Evolutionary conservation across 208 protist genomes (phyloP).

Genomic region (Crithidia brevicula): DNA sequence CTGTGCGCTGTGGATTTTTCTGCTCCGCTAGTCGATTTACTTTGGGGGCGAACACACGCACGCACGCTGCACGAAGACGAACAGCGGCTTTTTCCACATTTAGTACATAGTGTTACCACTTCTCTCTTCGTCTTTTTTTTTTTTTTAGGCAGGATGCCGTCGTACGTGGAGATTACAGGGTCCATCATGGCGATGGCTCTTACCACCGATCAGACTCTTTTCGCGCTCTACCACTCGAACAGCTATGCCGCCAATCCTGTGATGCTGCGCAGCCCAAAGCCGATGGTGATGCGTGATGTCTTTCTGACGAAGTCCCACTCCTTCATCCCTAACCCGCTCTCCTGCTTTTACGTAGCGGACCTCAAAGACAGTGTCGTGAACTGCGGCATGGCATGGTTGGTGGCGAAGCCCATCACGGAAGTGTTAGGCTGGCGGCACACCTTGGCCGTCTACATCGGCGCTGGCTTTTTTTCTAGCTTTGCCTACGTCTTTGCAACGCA

Average conservation of each 20-base stretch:
- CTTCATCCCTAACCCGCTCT: constrained; percentile 83
- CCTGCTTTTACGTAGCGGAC: constrained; percentile 70
- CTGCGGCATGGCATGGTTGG: constrained; percentile 47
- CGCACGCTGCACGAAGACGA: too few species aligned
- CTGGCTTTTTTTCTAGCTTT: constrained; percentile 83
- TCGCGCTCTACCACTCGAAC: constrained; percentile 82
- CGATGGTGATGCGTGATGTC: constrained; percentile 87
- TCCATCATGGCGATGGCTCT: constrained; percentile 74
- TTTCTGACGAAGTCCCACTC: constrained; percentile 70
- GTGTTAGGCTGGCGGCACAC: constrained; percentile 65
- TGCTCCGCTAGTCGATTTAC: too few species aligned
- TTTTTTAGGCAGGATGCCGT: constrained; percentile 17
- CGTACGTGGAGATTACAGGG: constrained; percentile 34
- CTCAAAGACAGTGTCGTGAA: constrained; percentile 66
- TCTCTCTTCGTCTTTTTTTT: background rate
- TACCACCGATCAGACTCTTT: constrained; percentile 67
- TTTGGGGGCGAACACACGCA: too few species aligned
- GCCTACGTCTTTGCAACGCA: constrained; percentile 77
- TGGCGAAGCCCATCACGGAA: constrained; percentile 69
- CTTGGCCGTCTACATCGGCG: constrained; percentile 62
- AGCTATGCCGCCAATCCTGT: constrained; percentile 83
- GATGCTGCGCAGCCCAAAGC: constrained; percentile 79
- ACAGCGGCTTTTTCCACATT: background rate
- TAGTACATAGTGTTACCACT: background rate
- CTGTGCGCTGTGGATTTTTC: too few species aligned